A percentile compares a stretch with the other conserved stretches of the same genome.
These are phyloP conservation scores for Suillus ampliporus DNA, from an alignment of 768 basidiomycete genomes.

Conservation along the genomic window DNA sequence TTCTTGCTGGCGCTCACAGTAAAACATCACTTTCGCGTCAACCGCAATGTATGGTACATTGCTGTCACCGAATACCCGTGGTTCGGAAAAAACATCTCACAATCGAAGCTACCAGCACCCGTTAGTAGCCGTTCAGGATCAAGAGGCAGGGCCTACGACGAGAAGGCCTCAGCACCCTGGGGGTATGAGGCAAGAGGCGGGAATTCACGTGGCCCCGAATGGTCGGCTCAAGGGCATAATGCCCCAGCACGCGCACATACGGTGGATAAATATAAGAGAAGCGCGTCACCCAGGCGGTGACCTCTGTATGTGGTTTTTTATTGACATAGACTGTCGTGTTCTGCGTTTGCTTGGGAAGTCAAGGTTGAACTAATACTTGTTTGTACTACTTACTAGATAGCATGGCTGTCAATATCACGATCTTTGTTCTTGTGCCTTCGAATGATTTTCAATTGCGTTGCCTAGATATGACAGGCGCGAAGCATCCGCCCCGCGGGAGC, in stretches of 20 bases:
- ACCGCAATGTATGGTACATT: slow-evolving; percentile 65
- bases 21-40: slow-evolving; percentile 48
- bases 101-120: slow-evolving; percentile 49
- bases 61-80: slow-evolving; percentile 76
- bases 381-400: slow-evolving; percentile 23
- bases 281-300: slow-evolving; percentile 54
- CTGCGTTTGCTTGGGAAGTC: slow-evolving; percentile 12
- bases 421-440: not conserved
- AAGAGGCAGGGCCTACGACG: slow-evolving; percentile 37
- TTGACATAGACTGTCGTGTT: slow-evolving; percentile 11
- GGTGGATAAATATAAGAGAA: slow-evolving; percentile 44
- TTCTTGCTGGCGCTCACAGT: slow-evolving; percentile 51
- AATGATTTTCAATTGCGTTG: not conserved
- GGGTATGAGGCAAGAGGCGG: slow-evolving; percentile 23
- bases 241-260: slow-evolving; percentile 34
- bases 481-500: too few relatives aligned
- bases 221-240: slow-evolving; percentile 25
- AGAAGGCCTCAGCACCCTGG: slow-evolving; percentile 28
- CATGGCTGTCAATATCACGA: slow-evolving; percentile 9
- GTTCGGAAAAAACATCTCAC: slow-evolving; percentile 54
- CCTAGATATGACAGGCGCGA: too few relatives aligned
- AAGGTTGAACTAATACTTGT: too few relatives aligned
- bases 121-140: slow-evolving; percentile 42
- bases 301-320: slow-evolving; percentile 13
- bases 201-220: slow-evolving; percentile 25